Conservation (phyloP, 106 monocot species). For the Triglochin maritima region DNA sequence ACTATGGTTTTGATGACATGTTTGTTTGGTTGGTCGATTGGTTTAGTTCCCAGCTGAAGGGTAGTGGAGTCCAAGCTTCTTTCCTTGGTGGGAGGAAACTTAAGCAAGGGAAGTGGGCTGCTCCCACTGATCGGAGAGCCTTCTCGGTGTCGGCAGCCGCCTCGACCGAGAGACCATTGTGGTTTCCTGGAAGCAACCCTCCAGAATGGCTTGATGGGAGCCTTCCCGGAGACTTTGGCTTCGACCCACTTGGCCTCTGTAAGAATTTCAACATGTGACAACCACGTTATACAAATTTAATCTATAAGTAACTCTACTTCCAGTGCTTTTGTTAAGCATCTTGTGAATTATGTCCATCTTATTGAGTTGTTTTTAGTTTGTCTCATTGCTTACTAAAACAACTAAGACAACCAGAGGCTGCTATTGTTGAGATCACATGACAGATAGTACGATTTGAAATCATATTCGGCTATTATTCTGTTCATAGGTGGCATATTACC, state of each 20-base stretch:
- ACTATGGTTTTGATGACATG: too few relatives aligned
- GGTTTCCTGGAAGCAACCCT: conserved; percentile 98
- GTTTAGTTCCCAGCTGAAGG: conserved; percentile 27
- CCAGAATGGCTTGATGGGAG: conserved; percentile 96
- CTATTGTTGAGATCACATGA: background rate
- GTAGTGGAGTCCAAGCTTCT: conserved; percentile 27
- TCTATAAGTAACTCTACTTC: too few relatives aligned
- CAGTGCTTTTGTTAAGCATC: too few relatives aligned
- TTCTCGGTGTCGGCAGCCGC: conserved; percentile 48
- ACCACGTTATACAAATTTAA: background rate
- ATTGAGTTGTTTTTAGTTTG: too few relatives aligned
- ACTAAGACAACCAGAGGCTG: background rate
- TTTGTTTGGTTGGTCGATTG: too few relatives aligned
- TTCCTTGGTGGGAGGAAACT: conserved; percentile 54
- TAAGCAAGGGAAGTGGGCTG: conserved; percentile 19
- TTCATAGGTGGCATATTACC: too few relatives aligned
- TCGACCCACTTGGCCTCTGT: conserved; percentile 96
- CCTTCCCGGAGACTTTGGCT: conserved; percentile 96
- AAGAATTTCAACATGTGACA: conserved; percentile 11
- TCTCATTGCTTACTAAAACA: background rate
- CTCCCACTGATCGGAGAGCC: conserved; percentile 13
- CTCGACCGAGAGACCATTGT: conserved; percentile 64
- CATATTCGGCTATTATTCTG: too few relatives aligned
- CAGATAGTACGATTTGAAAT: too few relatives aligned
- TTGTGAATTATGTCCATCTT: too few relatives aligned